Base-by-base conservation (phyloP, 1,284 basidiomycete species). In the Cryptococcus neoformans region DNA sequence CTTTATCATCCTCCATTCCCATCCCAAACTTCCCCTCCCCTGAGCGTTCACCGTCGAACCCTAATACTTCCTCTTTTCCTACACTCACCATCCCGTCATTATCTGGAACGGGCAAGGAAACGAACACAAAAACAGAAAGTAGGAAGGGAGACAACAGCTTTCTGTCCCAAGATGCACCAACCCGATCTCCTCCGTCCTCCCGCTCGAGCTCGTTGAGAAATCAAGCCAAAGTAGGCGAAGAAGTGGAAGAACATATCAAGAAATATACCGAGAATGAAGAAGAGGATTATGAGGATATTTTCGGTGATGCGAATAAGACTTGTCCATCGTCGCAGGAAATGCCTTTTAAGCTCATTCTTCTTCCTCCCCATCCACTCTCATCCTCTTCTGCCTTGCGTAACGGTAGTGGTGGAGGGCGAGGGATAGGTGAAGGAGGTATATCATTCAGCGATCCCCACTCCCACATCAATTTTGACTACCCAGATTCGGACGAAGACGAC, bases 211-310 rank as follows among this genome's bases (percentile, higher is more conserved):
- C 71, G 7, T 49, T 72, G 17, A 54, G 69, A 3, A 62, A 60
- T 2, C 67, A 67, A 46, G 58, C 52, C 17, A 60, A 60, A 12
- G 48, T 54, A 9, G 53, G 40, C 12, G 55, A 49, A 36, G 17
- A 62, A 21, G 61, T 52, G 35, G 63, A 60, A 54, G 53, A 56
- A 44, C 69, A 65, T 51, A 85, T 93, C 65, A 84, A 84, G 16
- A 91, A 92, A 73, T 94, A 93, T 74, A 80, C 88, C 6, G 92
- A 94, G 75, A 83, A 83, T 21, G 89, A 91, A 44, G 83, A 83
- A 44, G 91, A 94, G 68, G 88, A 93, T 71, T 93, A 92, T 69
- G 89, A 92, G 51, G 91, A 93, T 77, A 85, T 93, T n/a, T 92
- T 93, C 73, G 89, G 16, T 44, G 42, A 10, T n/a, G 21, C 28